Evolutionary conservation across 2,329 filamentous ascomycete genomes (phyloP).

Genomic region (Fusarium goolgardi): DNA sequence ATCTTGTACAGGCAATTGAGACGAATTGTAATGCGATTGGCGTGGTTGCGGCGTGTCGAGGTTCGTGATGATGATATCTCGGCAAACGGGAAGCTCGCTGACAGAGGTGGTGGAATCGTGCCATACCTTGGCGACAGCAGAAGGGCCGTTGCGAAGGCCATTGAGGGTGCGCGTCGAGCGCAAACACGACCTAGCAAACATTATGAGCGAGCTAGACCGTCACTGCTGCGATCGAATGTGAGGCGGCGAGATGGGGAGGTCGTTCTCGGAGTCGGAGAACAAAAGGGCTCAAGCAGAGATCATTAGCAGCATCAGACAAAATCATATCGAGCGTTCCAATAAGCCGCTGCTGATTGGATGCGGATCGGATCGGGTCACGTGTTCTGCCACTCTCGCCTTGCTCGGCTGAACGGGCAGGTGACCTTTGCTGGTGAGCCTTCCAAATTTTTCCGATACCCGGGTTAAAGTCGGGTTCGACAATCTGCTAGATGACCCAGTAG

Average conservation of each 20-base stretch:
- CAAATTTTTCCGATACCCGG: conserved; percentile 41
- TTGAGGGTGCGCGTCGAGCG: conserved; percentile 88
- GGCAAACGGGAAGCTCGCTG: conserved; percentile 49
- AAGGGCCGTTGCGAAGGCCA: conserved; percentile 78
- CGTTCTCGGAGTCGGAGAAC: conserved; percentile 54
- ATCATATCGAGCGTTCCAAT: conserved; percentile 58
- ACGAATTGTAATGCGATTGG: conserved; percentile 47
- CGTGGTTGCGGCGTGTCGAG: conserved; percentile 39
- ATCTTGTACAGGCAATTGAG: conserved; percentile 38
- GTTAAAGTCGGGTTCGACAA: conserved; percentile 31
- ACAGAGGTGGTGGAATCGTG: conserved; percentile 50
- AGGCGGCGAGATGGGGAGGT: conserved; percentile 52
- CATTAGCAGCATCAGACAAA: conserved; percentile 54
- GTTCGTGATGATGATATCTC: conserved; percentile 50
- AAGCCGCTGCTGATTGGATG: conserved; percentile 57
- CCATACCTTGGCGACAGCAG: conserved; percentile 80
- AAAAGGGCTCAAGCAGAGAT: conserved; percentile 56
- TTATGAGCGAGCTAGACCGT: conserved; percentile 67
- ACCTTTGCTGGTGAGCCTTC: conserved; percentile 18
- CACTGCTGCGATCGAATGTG: conserved; percentile 53
- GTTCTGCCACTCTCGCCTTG: conserved; percentile 35
- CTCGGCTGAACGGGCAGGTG: conserved; percentile 40
- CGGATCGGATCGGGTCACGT: conserved; percentile 53
- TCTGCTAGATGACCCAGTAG: conserved; percentile 7
- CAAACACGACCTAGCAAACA: conserved; percentile 94